phyloP scores from a whole-genome alignment of 2,329 filamentous ascomycete genomes.

The Epichloe hybrida region DNA sequence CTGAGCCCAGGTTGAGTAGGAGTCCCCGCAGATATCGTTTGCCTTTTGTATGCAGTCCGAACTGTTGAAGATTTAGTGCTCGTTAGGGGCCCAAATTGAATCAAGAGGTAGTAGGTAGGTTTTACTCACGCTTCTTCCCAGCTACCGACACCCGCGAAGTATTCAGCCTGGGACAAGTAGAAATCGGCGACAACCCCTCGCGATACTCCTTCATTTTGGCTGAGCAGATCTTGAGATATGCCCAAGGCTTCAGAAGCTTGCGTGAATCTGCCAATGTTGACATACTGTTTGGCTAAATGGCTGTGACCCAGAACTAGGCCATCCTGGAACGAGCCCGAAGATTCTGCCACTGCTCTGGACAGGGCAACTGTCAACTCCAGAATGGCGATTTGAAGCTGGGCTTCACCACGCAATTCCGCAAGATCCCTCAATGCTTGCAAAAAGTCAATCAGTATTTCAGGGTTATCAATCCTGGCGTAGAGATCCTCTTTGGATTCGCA shows the following conservation, averaged over 20 bases:
- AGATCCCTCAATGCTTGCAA: slow-evolving; percentile 38
- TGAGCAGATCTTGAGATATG: slow-evolving; percentile 37
- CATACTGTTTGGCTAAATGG: slow-evolving; percentile 37
- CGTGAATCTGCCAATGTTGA: slow-evolving; percentile 36
- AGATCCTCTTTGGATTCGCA: slow-evolving; percentile 28
- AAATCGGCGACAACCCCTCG: slow-evolving; percentile 35
- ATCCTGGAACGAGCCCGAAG: slow-evolving; percentile 20
- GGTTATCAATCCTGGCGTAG: slow-evolving; percentile 32
- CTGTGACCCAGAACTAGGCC: slow-evolving; percentile 32
- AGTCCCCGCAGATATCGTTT: slow-evolving; percentile 21
- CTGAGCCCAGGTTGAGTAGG: slow-evolving; percentile 19
- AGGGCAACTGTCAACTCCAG: slow-evolving; percentile 32
- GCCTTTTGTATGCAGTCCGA: slow-evolving; percentile 24
- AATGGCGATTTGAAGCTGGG: slow-evolving; percentile 30
- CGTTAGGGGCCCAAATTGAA: neutral
- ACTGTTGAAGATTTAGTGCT: slow-evolving; percentile 9
- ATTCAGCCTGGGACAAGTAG: slow-evolving; percentile 62
- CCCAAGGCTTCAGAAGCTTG: slow-evolving; percentile 41
- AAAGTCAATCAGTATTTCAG: slow-evolving; percentile 33
- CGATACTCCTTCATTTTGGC: slow-evolving; percentile 23
- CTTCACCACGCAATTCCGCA: slow-evolving; percentile 36
- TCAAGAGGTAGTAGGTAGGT: neutral
- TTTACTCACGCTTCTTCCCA: slow-evolving; percentile 41
- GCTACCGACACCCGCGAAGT: slow-evolving; percentile 53
- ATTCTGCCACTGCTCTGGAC: slow-evolving; percentile 21